A percentile compares a stretch with the other conserved stretches of the same genome.
Conservation (phyloP, 371 early-diverging fungal species). For the Chytridium lagenaria region DNA sequence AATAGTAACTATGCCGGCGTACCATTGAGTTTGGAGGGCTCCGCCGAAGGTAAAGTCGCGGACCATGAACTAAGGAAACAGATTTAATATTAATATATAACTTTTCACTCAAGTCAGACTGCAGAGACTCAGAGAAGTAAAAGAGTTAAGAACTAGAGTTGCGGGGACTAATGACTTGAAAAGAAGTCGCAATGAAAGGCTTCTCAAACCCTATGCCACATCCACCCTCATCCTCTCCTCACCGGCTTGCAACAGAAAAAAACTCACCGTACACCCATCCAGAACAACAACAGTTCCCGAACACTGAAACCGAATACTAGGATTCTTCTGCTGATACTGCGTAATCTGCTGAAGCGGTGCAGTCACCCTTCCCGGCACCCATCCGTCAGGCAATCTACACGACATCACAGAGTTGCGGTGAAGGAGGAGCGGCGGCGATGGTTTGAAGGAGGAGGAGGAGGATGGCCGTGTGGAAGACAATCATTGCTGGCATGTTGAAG, state of each 20-base stretch:
- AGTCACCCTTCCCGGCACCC: slow-evolving; percentile 11
- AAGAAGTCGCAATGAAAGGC: too few relatives aligned
- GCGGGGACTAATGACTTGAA: too few relatives aligned
- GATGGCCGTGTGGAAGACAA: not conserved
- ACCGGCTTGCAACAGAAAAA: not conserved
- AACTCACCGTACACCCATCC: slow-evolving; percentile 36
- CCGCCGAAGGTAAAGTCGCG: slow-evolving; percentile 34
- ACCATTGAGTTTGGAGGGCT: slow-evolving; percentile 35
- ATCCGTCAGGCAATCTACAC: slow-evolving; percentile 16
- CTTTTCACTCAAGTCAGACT: slow-evolving; percentile 4
- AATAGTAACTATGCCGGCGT: slow-evolving; percentile 31
- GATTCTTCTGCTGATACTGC: slow-evolving; percentile 22
- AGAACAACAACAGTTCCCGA: slow-evolving; percentile 30
- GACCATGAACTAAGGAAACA: slow-evolving; percentile 30
- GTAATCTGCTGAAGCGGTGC: slow-evolving; percentile 29
- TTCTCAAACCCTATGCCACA: too few relatives aligned
- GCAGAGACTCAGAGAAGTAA: too few relatives aligned
- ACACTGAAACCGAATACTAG: slow-evolving; percentile 23
- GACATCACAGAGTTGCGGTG: slow-evolving; percentile 15
- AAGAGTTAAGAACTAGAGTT: too few relatives aligned
- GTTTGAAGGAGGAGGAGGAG: not conserved
- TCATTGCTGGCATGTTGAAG: not conserved
- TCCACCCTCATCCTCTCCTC: too few relatives aligned
- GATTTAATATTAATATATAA: not conserved
- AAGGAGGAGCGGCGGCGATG: slow-evolving; percentile 1